phyloP scores from a whole-genome alignment of 768 basidiomycete species.

The Tricholoma matsutake region DNA sequence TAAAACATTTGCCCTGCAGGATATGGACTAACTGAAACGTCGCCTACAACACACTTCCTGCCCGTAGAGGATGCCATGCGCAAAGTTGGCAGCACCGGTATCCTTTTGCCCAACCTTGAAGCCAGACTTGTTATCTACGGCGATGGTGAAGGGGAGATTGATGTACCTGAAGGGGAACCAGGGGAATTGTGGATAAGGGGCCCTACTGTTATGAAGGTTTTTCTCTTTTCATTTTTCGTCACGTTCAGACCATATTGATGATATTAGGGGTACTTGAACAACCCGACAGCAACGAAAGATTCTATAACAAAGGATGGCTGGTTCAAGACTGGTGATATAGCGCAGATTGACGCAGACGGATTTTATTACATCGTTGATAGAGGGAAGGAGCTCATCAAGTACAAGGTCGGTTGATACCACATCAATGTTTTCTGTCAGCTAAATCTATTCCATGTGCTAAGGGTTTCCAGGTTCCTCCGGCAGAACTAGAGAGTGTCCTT shows the following conservation, averaged over 20 bases:
- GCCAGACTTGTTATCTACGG: conserved; percentile 67
- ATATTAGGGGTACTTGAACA: conserved; percentile 69
- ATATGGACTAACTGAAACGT: conserved; percentile 82
- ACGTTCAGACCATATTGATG: background rate
- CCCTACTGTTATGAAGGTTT: conserved; percentile 75
- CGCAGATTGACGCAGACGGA: conserved; percentile 61
- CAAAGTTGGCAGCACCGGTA: conserved; percentile 66
- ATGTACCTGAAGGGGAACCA: conserved; percentile 50
- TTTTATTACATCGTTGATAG: conserved; percentile 75
- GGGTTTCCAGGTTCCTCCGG: conserved; percentile 87
- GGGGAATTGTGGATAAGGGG: conserved; percentile 87
- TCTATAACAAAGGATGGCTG: conserved; percentile 72
- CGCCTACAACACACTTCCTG: conserved; percentile 64
- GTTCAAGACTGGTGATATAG: conserved; percentile 91
- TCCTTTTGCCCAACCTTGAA: conserved; percentile 72
- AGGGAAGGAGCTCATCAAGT: conserved; percentile 73
- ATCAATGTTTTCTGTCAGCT: background rate
- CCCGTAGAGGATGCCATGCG: conserved; percentile 37
- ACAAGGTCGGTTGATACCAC: conserved; percentile 44
- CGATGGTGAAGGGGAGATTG: conserved; percentile 45
- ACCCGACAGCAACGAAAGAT: conserved; percentile 63
- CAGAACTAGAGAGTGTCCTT: conserved; percentile 78
- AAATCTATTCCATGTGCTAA: conserved; percentile 21
- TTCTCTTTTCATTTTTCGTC: background rate
- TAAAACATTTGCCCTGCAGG: conserved; percentile 34